Base-by-base conservation (phyloP, 257 asterid genomes). In the Echites panduratus region DNA sequence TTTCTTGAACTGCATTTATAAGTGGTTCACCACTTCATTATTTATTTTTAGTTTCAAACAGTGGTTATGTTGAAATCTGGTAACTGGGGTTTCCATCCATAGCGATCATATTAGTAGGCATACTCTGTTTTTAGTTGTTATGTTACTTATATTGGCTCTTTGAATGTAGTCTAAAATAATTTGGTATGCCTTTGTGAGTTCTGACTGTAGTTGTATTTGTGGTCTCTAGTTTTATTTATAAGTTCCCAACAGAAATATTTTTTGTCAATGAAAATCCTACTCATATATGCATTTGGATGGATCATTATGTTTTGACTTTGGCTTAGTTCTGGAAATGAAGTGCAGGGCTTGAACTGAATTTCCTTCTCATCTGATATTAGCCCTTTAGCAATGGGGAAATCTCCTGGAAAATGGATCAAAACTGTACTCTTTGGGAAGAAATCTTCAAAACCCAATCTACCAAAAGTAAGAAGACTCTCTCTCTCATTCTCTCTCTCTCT, bases 321-420 rank as follows among this genome's bases (percentile, higher is more conserved):
- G 80, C 67, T 70, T 69, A 47, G 26, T 57, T 62, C 68, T 59
- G 72, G 73, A 70, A 64, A 71, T 72, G 66, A 7, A 32, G 38
- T 80, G 84, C 85, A 84, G 90, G 90, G 77, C 68, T 67, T 79
- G 29, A 73, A 49, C 73, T 80, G 82, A 86, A 78, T 69, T 73
- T 50, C 70, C 0, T 41, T 70, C 76, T 75, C 71, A 58, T 74
- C 76, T 69, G 67, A 71, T 72, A 69, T 79, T 66, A 70, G 75
- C 45, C 76, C 32, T 84, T 41, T 27, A 66, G 70, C 81, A 44
- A 93, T 93, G 98, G 96, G 98, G 78, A 93, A 91, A 83, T 95
- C 99, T 84, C 96, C 99, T 0, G 97, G 85, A 74, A 95, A 86
- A 76, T 95, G 99, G 99, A 90, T 95, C 87, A 95, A 92, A 84